Evolutionary conservation across 192 early-diverging fungal genomes (phyloP), one percentile per base, ranked within the genome.

Genomic region (Physocladia obscura): DNA sequence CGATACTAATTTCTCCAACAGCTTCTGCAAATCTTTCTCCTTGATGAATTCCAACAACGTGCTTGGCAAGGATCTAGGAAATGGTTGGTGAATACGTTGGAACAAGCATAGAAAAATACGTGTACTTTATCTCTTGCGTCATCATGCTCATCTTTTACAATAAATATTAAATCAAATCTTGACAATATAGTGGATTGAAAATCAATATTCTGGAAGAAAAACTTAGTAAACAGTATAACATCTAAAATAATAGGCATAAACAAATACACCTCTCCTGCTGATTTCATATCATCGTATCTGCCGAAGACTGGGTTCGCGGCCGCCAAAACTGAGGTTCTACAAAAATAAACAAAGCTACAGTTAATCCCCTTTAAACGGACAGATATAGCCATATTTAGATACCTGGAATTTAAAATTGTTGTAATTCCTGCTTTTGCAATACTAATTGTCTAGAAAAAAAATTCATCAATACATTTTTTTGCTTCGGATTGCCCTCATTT

Each of bases 371-470:
- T n/a, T n/a, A n/a, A n/a, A n/a, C n/a, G 40, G 40, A n/a, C n/a
- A 8, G 40, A 44, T 44, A 13, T 44, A 44, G 2, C 24, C 2
- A 17, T 2, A n/a, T 2, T 35, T 1, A 35, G 17, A 30, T 8
- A 59, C 57, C 57, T 59, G 21, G 95, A 95, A 74, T 99, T 99
- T 37, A 99, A 81, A 62, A 99, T 93, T 1, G 97, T 98, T 3
- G 97, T 99, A 80, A 99, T 99, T 60, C 97, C 97, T 30, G 97
- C 97, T 80, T 99, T 99, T 57, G 97, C 97, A 77, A 99, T 99
- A 15, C 94, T 96, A 62, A 99, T 99, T 3, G 97, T 99, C 59
- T 73, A 61, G 8, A 30, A n/a, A 15, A 13, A 13, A 57, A 32
- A 57, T 35, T 44, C 40, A 35, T 40, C 27, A n/a, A 31, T 32